phyloP scores from a whole-genome alignment of 2,329 filamentous ascomycete genomes.

The Aureobasidium vineae region DNA sequence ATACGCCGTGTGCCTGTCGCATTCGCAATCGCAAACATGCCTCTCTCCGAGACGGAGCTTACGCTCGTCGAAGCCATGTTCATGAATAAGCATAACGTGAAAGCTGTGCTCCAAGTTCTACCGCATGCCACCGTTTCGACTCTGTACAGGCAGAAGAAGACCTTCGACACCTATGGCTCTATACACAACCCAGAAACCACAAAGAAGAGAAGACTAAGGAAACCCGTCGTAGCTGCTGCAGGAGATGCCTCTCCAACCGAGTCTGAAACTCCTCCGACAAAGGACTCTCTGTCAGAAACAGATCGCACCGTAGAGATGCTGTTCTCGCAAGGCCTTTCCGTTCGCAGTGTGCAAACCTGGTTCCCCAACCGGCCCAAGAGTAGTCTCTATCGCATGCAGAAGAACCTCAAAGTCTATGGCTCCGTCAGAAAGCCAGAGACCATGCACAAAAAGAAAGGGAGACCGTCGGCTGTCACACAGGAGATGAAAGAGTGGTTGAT shows the following conservation, averaged over 20 bases:
- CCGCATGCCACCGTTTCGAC: conserved; percentile 15
- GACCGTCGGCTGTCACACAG: not conserved
- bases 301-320: conserved; percentile 20
- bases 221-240: not conserved
- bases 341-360: conserved; percentile 11
- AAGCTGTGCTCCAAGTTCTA: not conserved
- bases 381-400: conserved; percentile 15
- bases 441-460: conserved; percentile 9
- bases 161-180: conserved; percentile 1
- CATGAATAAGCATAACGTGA: conserved; percentile 12
- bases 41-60: conserved; percentile 11
- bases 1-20: not conserved
- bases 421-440: conserved; percentile 11
- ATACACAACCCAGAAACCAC: conserved; percentile 16
- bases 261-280: not conserved
- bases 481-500: conserved; percentile 18
- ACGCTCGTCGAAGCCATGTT: conserved; percentile 23
- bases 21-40: not conserved
- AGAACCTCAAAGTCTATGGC: not conserved
- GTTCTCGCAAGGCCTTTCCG: conserved; percentile 3
- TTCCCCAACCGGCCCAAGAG: conserved; percentile 5
- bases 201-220: conserved; percentile 11
- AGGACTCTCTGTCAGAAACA: not conserved
- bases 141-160: conserved; percentile 14
- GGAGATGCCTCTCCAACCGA: not conserved